Percentiles rank a stretch among this genome's conserved stretches.
Conservation (phyloP, 1,139 yeast species). For the Geotrichum fermentans region DNA sequence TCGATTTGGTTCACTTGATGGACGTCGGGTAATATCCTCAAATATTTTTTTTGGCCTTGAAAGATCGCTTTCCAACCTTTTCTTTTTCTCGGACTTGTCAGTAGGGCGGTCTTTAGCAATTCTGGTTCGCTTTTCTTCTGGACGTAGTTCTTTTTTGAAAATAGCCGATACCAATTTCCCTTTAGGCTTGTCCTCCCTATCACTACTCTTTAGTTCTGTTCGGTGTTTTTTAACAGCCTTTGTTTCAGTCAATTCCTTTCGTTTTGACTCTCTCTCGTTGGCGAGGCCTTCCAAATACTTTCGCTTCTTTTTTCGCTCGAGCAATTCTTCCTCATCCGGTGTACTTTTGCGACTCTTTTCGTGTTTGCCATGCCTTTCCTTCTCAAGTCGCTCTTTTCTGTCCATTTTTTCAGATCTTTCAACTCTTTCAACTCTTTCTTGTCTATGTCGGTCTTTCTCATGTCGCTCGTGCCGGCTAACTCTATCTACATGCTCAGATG, state of each 20-base stretch:
- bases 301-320: background rate
- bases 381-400: background rate
- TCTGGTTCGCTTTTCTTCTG: conserved; percentile 1
- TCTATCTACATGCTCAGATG: background rate
- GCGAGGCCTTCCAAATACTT: background rate
- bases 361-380: conserved; percentile 1
- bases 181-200: conserved; percentile 7
- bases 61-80: conserved; percentile 2
- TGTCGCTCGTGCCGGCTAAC: background rate
- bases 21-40: too few species aligned
- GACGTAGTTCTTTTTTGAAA: conserved; percentile 11
- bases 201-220: background rate
- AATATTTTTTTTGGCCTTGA: too few species aligned
- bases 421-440: background rate
- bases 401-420: background rate
- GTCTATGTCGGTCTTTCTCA: background rate
- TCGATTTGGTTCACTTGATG: too few species aligned
- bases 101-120: background rate
- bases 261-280: background rate
- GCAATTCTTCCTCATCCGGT: conserved; percentile 1
- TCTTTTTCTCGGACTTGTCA: background rate
- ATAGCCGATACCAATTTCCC: conserved; percentile 16
- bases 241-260: background rate
- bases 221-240: background rate
- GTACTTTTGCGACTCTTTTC: conserved; percentile 1